Base-by-base conservation (phyloP, 106 monocot genomes). In the Dioscorea dumetorum region DNA sequence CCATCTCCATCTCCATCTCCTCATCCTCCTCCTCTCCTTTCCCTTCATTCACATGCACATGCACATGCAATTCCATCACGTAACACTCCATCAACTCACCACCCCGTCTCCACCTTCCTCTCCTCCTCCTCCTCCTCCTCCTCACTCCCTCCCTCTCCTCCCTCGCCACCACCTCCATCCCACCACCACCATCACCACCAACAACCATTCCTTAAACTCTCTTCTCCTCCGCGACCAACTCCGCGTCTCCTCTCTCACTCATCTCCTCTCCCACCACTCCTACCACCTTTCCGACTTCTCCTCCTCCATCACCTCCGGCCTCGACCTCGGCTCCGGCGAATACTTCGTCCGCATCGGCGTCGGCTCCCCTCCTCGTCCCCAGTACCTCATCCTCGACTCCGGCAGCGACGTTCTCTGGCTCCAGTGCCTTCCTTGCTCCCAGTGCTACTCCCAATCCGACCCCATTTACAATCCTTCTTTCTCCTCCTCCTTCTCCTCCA, bases 371-470 rank as follows among this genome's bases (percentile, higher is more conserved):
- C 79, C 87, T 0, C 41, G 68, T 11, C 63, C 80, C 6, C 87
- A 91, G 77, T 85, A 60, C 84, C 59, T 91, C 54, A 87, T 91
- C 7, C 33, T 91, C 22, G 91, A 91, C 70, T 87, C 91, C 63
- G 91, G 91, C 69, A 91, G 91, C 67, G 91, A 91, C 79, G 31
- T 91, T 15, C 74, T 87, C 13, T 91, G 91, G 91, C 72, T 91
- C 12, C 91, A 87, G 64, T 91, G 91, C 77, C 69, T 62, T 52
- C 91, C 91, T 0, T 91, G 91, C 80, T 8, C 22, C 19, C 77
- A 80, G 66, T 91, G 91, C 75, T 87, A 91, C 70, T 14, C 64
- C 2, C 91, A 91, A 61, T 69, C 87, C 11, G 87, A 91, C 61
- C 84, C 87, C 16, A 63, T 91, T 24, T 91, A 87, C 78, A 84